Percentiles rank a stretch among this genome's conserved stretches.
Conservation (phyloP, 345 rosid species). For the Mallotus nudiflorus region DNA sequence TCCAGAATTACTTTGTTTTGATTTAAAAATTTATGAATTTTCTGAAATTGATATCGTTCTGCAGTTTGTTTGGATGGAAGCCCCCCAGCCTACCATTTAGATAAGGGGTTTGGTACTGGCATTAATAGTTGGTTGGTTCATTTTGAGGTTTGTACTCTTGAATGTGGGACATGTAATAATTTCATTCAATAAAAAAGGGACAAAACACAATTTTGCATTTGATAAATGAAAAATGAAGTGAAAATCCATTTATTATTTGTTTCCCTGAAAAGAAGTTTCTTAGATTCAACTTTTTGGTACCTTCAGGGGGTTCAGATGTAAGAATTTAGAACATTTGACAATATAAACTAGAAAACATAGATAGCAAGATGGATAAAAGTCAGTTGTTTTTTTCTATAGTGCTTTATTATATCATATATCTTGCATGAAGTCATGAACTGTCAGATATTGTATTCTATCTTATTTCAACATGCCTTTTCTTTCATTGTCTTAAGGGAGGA, state of each 20-base stretch:
- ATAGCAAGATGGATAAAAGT: not conserved
- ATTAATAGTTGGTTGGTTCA: slow-evolving; percentile 77
- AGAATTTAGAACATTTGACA: not conserved
- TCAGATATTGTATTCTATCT: not conserved
- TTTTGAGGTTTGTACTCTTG: slow-evolving; percentile 63
- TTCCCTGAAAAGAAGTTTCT: not conserved
- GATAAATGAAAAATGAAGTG: not conserved
- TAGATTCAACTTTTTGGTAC: not conserved
- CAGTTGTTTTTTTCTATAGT: not conserved
- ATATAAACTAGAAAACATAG: not conserved
- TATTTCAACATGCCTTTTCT: not conserved
- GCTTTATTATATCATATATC: slow-evolving; percentile 1
- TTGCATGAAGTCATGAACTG: not conserved
- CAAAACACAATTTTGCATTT: not conserved
- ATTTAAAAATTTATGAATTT: not conserved
- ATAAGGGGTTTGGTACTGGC: slow-evolving; percentile 79
- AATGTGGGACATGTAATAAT: not conserved
- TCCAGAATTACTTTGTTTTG: not conserved
- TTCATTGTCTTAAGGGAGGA: slow-evolving; percentile 61
- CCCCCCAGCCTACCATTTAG: slow-evolving; percentile 87
- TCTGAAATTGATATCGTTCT: not conserved
- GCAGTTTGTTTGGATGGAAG: slow-evolving; percentile 97
- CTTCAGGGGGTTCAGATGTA: not conserved
- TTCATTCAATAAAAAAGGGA: not conserved
- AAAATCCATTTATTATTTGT: not conserved